A percentile compares a stretch with the other conserved stretches of the same genome.
Conservation (phyloP, 2,329 filamentous ascomycete genomes). For the Colletotrichum abscissum region DNA sequence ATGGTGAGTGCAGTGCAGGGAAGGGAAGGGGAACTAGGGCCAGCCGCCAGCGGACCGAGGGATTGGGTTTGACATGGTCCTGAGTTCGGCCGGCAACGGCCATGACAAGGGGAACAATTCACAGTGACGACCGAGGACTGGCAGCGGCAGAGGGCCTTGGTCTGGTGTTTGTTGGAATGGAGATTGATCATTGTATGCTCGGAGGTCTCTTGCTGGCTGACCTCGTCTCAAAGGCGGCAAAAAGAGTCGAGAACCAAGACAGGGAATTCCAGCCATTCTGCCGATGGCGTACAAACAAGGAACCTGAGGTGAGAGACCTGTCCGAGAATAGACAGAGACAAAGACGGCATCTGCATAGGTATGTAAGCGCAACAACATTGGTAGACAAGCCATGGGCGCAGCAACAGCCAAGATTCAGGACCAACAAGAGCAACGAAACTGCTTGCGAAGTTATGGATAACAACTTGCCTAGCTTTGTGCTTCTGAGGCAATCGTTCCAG, state of each 20-base stretch:
- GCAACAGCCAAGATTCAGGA: no score
- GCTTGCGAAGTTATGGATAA: no score
- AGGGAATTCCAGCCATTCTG: conserved; percentile 10
- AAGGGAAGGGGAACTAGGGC: not conserved
- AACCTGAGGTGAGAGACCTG: not conserved
- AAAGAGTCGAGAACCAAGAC: not conserved
- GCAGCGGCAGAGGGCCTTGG: not conserved
- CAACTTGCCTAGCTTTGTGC: no score
- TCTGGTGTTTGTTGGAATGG: not conserved
- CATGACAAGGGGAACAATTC: conserved; percentile 26
- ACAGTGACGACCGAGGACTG: not conserved
- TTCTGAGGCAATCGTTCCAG: no score
- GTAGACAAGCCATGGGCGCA: not conserved
- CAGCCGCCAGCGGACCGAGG: conserved; percentile 11
- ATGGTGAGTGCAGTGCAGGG: not conserved
- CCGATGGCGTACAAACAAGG: not conserved
- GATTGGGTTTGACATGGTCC: conserved; percentile 20
- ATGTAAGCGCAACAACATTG: no score
- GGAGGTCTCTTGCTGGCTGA: not conserved
- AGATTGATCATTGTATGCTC: no score
- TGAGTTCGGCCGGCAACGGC: not conserved
- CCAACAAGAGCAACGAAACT: no score
- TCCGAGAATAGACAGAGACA: not conserved
- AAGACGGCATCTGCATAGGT: not conserved
- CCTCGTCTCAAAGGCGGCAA: not conserved